Evolutionary conservation across 148 eudicot genomes (phyloP).

Genomic region (Talinum fruticosum): DNA sequence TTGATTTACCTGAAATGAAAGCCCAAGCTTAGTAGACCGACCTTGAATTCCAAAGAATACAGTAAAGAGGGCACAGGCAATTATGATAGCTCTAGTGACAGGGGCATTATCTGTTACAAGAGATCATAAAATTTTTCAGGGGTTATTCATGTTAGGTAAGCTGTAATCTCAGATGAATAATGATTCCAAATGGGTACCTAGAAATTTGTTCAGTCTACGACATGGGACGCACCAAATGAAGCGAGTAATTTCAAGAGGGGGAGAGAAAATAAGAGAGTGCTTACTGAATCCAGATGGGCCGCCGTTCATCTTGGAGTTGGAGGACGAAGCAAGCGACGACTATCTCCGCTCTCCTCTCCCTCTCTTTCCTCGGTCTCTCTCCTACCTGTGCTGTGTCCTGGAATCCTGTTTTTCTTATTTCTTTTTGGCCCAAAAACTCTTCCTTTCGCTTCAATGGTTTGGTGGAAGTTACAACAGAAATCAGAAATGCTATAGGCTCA

Average conservation of each 20-base stretch:
- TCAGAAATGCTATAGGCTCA: neutral
- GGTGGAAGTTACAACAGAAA: neutral
- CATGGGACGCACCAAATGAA: conserved; percentile 1
- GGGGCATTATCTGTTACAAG: conserved; percentile 79
- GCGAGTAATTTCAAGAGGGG: neutral
- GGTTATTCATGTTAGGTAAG: neutral
- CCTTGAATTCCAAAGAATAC: conserved; percentile 77
- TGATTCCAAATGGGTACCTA: neutral
- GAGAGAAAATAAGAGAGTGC: neutral
- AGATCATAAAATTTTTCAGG: conserved; percentile 13
- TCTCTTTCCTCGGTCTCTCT: too few species aligned
- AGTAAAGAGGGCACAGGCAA: conserved; percentile 65
- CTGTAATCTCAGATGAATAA: neutral
- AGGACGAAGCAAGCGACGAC: neutral
- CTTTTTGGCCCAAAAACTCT: too few species aligned
- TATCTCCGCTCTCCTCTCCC: too few species aligned
- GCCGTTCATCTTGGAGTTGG: conserved; percentile 41
- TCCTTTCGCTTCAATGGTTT: neutral
- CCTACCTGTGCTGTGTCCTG: neutral
- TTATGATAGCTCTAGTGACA: conserved; percentile 57
- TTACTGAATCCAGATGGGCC: conserved; percentile 55
- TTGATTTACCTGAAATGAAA: conserved; percentile 63
- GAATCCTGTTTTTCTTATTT: neutral
- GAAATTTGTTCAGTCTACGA: conserved; percentile 16
- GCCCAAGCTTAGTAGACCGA: conserved; percentile 61